phyloP scores from a whole-genome alignment of 73 alveolate species.

The Paramecium sonneborni region DNA sequence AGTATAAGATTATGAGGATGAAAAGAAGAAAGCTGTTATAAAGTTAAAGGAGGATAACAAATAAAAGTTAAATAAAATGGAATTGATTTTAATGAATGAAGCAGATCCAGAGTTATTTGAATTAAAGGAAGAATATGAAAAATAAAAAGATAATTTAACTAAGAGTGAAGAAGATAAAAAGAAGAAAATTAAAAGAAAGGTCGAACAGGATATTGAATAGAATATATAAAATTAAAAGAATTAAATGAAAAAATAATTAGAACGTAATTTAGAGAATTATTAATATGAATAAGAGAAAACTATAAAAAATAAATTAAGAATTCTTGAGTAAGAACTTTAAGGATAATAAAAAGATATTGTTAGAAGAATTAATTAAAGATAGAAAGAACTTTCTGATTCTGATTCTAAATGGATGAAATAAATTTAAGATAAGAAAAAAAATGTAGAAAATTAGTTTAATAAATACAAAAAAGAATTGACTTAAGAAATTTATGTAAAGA shows the following conservation, averaged over 20 bases:
- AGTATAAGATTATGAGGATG: neutral
- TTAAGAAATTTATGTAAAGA: neutral
- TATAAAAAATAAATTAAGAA: neutral
- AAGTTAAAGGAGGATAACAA: neutral
- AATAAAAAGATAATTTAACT: neutral
- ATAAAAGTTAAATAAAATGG: slow-evolving; percentile 8
- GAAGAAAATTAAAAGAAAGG: neutral
- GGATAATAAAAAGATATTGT: neutral
- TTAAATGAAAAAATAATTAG: neutral
- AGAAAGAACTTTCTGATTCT: neutral
- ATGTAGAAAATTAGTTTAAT: neutral
- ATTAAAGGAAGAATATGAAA: neutral
- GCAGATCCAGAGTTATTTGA: slow-evolving; percentile 50
- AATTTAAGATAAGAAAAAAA: slow-evolving; percentile 8
- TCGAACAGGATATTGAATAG: neutral
- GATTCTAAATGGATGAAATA: neutral
- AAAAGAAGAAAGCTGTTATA: neutral
- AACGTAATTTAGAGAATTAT: neutral
- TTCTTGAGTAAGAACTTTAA: neutral
- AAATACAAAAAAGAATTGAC: neutral
- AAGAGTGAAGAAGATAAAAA: slow-evolving; percentile 1
- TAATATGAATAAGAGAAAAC: slow-evolving; percentile 16
- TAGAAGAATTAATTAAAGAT: neutral
- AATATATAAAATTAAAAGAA: neutral
- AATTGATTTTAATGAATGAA: slow-evolving; percentile 38